Evolutionary conservation across 352 stramenopile genomes (phyloP).

Genomic region (Globisporangium orthogonon): DNA sequence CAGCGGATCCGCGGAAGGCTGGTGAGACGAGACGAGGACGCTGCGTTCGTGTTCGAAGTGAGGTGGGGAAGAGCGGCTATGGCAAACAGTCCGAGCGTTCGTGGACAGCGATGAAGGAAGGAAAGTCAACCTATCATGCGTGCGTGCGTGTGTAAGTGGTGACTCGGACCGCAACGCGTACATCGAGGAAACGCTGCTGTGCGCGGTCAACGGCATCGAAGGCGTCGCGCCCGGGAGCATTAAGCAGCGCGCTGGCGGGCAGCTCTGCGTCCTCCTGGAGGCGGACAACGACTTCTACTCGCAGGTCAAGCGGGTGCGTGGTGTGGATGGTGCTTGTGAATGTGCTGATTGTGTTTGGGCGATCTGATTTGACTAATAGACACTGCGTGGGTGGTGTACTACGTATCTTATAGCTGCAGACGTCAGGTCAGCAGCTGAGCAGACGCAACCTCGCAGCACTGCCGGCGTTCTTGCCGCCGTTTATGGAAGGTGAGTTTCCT

Average conservation of each 20-base stretch:
- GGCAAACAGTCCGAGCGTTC: too few relatives aligned
- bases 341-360: not conserved
- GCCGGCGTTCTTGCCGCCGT: slow-evolving; percentile 77
- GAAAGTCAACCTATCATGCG: not conserved
- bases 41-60: slow-evolving; percentile 24
- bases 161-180: slow-evolving; percentile 75
- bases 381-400: not conserved
- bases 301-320: slow-evolving; percentile 57
- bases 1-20: slow-evolving; percentile 40
- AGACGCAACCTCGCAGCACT: slow-evolving; percentile 67
- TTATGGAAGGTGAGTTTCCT: slow-evolving; percentile 20
- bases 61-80: slow-evolving; percentile 11
- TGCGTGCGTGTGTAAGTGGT: slow-evolving; percentile 15
- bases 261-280: slow-evolving; percentile 76
- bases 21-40: slow-evolving; percentile 7
- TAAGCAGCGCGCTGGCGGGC: slow-evolving; percentile 3
- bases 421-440: slow-evolving; percentile 42
- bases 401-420: slow-evolving; percentile 47
- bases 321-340: not conserved
- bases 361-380: not conserved
- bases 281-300: slow-evolving; percentile 99
- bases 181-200: slow-evolving; percentile 88
- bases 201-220: slow-evolving; percentile 48
- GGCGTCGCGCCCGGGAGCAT: slow-evolving; percentile 26
- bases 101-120: too few relatives aligned